These are phyloP conservation scores for Fimicolochytrium jonesii DNA, from an alignment of 192 early-diverging fungal species.

Conservation along the genomic window DNA sequence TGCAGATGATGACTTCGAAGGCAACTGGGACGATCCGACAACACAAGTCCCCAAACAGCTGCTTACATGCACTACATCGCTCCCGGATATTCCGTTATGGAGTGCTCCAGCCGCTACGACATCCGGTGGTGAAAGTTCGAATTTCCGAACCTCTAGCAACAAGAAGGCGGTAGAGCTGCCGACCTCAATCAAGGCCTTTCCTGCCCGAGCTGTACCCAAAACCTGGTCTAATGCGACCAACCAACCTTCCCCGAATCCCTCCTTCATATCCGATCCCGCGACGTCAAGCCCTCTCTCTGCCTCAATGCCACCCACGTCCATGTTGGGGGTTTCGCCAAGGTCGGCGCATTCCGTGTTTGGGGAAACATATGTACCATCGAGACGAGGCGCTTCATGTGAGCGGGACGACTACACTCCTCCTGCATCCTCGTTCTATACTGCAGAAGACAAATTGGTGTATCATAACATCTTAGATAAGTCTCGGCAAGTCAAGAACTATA, in stretches of 20 bases:
- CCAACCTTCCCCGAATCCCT: background rate
- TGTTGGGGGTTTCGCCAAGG: background rate
- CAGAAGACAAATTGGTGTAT: background rate
- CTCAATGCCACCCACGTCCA: background rate
- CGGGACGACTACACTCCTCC: background rate
- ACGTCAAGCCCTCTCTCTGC: background rate
- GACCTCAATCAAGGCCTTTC: too few relatives aligned
- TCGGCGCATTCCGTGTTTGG: too few relatives aligned
- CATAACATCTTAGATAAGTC: conserved; percentile 27
- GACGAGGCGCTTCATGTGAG: background rate
- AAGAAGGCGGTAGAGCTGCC: too few relatives aligned
- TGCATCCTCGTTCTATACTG: background rate
- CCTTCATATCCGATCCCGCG: background rate
- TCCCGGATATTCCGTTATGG: conserved; percentile 43
- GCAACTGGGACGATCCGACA: conserved; percentile 22
- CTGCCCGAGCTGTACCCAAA: too few relatives aligned
- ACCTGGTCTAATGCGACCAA: too few relatives aligned
- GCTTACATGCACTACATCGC: conserved; percentile 29
- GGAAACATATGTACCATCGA: background rate
- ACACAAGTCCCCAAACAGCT: conserved; percentile 39
- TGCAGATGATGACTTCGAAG: conserved; percentile 27
- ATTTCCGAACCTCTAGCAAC: too few relatives aligned
- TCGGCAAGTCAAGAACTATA: conserved; percentile 41
- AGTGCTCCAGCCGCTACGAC: background rate
- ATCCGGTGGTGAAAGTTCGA: background rate